These are phyloP conservation scores for Suillus paluster DNA, from an alignment of 768 basidiomycete genomes.

Conservation along the genomic window DNA sequence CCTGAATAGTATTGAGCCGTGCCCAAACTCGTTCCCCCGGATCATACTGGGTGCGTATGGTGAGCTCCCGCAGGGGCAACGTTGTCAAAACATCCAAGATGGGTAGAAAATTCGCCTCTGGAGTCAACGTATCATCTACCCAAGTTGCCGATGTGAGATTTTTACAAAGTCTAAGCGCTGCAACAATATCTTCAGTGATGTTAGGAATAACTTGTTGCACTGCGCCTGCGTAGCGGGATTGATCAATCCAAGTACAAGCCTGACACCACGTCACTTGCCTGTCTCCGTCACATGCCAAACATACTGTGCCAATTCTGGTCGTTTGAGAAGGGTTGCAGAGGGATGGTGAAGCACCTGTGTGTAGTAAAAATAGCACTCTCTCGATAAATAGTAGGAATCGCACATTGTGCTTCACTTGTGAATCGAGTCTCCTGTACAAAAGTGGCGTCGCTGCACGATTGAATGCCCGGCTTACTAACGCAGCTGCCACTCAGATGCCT, in stretches of 20 bases:
- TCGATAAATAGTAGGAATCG: conserved; percentile 5
- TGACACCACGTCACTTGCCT: conserved; percentile 38
- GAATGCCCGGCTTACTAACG: conserved; percentile 59
- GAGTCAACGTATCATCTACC: conserved; percentile 56
- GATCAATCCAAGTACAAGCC: neutral
- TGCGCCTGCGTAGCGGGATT: conserved; percentile 41
- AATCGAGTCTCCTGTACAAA: conserved; percentile 65
- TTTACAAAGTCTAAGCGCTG: conserved; percentile 58
- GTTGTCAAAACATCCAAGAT: conserved; percentile 48
- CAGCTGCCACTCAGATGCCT: conserved; percentile 58
- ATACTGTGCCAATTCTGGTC: conserved; percentile 63
- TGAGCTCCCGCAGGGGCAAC: conserved; percentile 53
- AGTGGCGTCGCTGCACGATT: conserved; percentile 60
- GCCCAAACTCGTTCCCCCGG: conserved; percentile 62
- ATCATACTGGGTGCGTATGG: conserved; percentile 59
- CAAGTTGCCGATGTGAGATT: conserved; percentile 66
- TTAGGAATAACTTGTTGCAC: conserved; percentile 51
- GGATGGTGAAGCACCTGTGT: conserved; percentile 51
- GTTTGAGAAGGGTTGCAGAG: conserved; percentile 55
- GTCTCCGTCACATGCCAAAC: conserved; percentile 67
- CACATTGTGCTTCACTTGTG: conserved; percentile 42
- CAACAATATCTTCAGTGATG: conserved; percentile 51
- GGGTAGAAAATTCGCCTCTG: conserved; percentile 27
- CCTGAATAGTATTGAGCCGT: conserved; percentile 51
- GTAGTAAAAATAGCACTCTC: conserved; percentile 8